Conservation (phyloP, 345 rosid genomes). For the Eucalyptus coolabah region DNA sequence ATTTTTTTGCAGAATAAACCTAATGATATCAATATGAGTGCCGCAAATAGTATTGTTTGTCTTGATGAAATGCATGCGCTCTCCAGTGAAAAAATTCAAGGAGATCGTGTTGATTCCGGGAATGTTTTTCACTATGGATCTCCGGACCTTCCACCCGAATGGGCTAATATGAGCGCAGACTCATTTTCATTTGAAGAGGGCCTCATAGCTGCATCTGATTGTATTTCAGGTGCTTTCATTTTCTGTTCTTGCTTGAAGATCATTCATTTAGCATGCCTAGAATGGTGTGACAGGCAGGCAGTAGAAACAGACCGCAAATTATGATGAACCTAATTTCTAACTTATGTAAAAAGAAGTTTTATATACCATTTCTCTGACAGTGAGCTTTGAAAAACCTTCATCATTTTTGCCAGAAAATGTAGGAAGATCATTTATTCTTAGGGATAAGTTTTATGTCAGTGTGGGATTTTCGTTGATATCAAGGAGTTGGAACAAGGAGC, state of each 20-base stretch:
- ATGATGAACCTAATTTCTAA: background rate
- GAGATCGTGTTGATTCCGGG: background rate
- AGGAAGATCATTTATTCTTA: background rate
- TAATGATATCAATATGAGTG: constrained; percentile 9
- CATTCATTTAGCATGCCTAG: background rate
- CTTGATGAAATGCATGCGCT: constrained; percentile 9
- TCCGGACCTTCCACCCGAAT: background rate
- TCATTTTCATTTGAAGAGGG: background rate
- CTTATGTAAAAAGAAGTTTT: background rate
- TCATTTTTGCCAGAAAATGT: background rate
- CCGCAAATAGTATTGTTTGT: constrained; percentile 2
- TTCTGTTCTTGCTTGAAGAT: background rate
- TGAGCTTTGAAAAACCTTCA: background rate
- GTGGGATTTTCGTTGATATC: background rate
- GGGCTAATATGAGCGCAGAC: background rate
- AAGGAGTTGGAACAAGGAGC: background rate
- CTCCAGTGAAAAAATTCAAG: constrained; percentile 4
- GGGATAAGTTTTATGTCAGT: background rate
- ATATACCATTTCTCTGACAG: background rate
- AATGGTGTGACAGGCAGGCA: background rate
- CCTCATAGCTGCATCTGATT: background rate
- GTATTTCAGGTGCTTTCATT: background rate
- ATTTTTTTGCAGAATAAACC: background rate
- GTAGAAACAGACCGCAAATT: background rate
- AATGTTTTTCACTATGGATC: background rate